Percentiles rank a stretch among this genome's conserved stretches.
Evolutionary conservation across 306 rosid genomes (phyloP).

Genomic region (Lathyrus sativus): DNA sequence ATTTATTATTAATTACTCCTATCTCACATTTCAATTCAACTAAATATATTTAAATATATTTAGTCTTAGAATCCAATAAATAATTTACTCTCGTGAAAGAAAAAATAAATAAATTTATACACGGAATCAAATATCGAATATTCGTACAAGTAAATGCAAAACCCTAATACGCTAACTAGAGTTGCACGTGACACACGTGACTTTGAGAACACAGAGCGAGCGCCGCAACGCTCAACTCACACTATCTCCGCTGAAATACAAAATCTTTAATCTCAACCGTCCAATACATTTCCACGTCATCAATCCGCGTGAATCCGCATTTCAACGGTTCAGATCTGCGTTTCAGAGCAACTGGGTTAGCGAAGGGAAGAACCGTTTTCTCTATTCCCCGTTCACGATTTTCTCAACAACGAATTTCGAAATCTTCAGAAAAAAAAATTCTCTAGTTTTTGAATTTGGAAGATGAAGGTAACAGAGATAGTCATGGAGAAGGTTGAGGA

Average conservation of each 20-base stretch:
- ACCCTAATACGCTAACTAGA: background rate
- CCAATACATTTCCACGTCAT: slow-evolving; percentile 60
- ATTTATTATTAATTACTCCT: too few species aligned
- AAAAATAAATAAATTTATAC: background rate
- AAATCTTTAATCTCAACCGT: slow-evolving; percentile 47
- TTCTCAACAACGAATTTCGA: slow-evolving; percentile 9
- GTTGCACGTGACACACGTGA: slow-evolving; percentile 65
- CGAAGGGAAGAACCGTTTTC: slow-evolving; percentile 61
- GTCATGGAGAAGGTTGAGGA: slow-evolving; percentile 55
- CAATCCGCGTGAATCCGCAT: slow-evolving; percentile 49
- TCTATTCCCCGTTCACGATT: slow-evolving; percentile 40
- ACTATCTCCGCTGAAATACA: slow-evolving; percentile 36
- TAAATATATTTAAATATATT: too few species aligned
- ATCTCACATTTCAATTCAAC: background rate
- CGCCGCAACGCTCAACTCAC: slow-evolving; percentile 63
- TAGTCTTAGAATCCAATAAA: too few species aligned
- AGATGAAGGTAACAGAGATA: slow-evolving; percentile 67
- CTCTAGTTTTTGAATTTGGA: slow-evolving; percentile 23
- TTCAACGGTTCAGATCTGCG: slow-evolving; percentile 67
- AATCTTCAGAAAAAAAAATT: slow-evolving; percentile 22
- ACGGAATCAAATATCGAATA: slow-evolving; percentile 2
- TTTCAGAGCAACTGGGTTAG: slow-evolving; percentile 71
- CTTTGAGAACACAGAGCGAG: slow-evolving; percentile 34
- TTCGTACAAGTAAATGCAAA: slow-evolving; percentile 42
- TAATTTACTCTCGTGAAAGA: background rate